These are phyloP conservation scores for Crithidia bombi DNA, from an alignment of 208 protist genomes.

Conservation along the genomic window DNA sequence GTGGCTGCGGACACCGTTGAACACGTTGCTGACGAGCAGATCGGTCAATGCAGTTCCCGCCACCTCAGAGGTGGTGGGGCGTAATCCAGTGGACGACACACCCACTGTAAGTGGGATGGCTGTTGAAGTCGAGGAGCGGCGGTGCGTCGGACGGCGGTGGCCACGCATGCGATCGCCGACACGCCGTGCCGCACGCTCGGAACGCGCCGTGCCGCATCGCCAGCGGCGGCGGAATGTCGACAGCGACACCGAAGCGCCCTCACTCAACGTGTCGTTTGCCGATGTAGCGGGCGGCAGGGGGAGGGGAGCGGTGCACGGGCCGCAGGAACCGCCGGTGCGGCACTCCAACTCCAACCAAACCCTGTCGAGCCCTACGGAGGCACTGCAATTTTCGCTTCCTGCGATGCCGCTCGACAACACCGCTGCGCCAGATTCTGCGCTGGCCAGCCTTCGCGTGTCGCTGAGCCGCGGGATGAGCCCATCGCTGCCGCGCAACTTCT, in stretches of 20 bases:
- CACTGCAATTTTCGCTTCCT: neutral
- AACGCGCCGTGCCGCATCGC: neutral
- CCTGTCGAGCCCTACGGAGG: conserved; percentile 3
- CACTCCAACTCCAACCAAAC: neutral
- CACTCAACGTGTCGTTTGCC: neutral
- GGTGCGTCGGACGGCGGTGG: neutral
- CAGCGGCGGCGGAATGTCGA: neutral
- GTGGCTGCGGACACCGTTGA: neutral
- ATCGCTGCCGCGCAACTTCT: conserved; percentile 5
- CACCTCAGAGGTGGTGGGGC: neutral
- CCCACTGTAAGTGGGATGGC: neutral
- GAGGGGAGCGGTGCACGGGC: neutral
- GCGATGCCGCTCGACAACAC: neutral
- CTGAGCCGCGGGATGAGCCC: neutral
- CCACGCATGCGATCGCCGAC: neutral
- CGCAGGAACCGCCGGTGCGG: neutral
- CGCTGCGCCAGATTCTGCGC: neutral
- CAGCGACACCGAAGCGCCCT: neutral
- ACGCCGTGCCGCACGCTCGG: neutral
- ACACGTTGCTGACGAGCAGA: neutral
- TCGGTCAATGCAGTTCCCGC: neutral
- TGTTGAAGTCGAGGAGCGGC: neutral
- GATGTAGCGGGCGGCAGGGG: neutral
- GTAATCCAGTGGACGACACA: neutral
- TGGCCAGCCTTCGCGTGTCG: neutral